Conservation (phyloP, 73 alveolate species). For the Paramecium sexaurelia region DNA sequence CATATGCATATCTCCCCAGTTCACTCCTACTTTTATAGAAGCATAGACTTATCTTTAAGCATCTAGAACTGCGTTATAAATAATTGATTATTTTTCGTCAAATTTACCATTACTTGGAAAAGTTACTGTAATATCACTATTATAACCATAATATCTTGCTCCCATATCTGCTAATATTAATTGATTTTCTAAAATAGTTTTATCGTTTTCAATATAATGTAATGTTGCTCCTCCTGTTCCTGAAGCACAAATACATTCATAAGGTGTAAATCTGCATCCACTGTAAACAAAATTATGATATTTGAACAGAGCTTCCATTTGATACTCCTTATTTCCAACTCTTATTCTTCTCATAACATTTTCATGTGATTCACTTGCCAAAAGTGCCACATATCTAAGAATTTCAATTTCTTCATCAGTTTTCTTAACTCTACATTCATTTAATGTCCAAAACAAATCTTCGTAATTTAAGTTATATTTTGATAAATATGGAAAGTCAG, state of each 20-base stretch:
- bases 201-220: slow-evolving; percentile 89
- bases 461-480: slow-evolving; percentile 75
- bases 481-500: slow-evolving; percentile 74
- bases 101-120: slow-evolving; percentile 94
- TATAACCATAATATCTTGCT: slow-evolving; percentile 88
- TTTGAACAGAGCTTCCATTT: slow-evolving; percentile 82
- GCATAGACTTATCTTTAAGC: slow-evolving; percentile 85
- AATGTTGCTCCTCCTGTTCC: slow-evolving; percentile 88
- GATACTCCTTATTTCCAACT: slow-evolving; percentile 86
- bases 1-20: slow-evolving; percentile 97
- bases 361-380: slow-evolving; percentile 88
- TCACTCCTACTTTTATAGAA: slow-evolving; percentile 90
- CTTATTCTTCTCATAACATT: slow-evolving; percentile 77
- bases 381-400: slow-evolving; percentile 78
- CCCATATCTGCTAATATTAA: slow-evolving; percentile 92
- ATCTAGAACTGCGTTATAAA: slow-evolving; percentile 85
- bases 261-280: slow-evolving; percentile 85
- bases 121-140: slow-evolving; percentile 96
- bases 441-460: slow-evolving; percentile 78
- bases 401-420: slow-evolving; percentile 85
- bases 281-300: slow-evolving; percentile 77
- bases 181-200: slow-evolving; percentile 74
- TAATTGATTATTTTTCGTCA: slow-evolving; percentile 82
- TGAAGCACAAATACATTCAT: slow-evolving; percentile 90
- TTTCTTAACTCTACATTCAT: slow-evolving; percentile 85